These are phyloP conservation scores for Coprinopsis cinerea DNA, from an alignment of 768 basidiomycete species.

Conservation along the genomic window DNA sequence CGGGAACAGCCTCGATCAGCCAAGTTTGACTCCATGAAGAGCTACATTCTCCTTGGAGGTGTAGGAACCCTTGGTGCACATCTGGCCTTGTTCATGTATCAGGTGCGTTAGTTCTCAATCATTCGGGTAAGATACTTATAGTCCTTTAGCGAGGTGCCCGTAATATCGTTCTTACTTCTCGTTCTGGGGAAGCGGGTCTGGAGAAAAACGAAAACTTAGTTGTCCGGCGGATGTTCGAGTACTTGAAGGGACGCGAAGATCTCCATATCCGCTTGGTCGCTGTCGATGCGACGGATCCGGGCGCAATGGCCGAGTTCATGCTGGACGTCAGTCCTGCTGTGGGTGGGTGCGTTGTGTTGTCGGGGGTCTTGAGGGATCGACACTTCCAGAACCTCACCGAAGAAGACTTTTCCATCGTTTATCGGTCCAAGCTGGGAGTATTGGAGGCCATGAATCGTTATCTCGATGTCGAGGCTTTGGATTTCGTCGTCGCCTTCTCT, in stretches of 20 bases:
- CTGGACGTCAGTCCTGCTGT: constrained; percentile 18
- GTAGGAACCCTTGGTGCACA: constrained; percentile 32
- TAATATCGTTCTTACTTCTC: constrained; percentile 31
- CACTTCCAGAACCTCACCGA: constrained; percentile 25
- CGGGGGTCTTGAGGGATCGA: constrained; percentile 26
- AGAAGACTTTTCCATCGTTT: constrained; percentile 23
- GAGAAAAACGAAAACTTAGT: constrained; percentile 18
- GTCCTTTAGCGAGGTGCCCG: constrained; percentile 29
- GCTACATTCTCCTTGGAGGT: constrained; percentile 35
- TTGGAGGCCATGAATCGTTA: constrained; percentile 21
- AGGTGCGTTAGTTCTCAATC: constrained; percentile 20
- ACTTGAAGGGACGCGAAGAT: constrained; percentile 23
- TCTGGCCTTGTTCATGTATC: constrained; percentile 36
- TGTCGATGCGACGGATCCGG: constrained; percentile 22
- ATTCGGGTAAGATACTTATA: no score
- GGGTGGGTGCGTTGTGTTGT: constrained; percentile 27
- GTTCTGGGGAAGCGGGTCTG: constrained; percentile 25
- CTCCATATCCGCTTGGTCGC: constrained; percentile 25
- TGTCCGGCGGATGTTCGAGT: constrained; percentile 21
- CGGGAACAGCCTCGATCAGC: neutral
- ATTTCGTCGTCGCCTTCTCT: constrained; percentile 30
- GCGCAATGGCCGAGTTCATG: constrained; percentile 18
- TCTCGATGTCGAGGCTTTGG: constrained; percentile 22
- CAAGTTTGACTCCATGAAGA: constrained; percentile 23
- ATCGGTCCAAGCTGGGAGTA: constrained; percentile 24